phyloP scores from a whole-genome alignment of 257 asterid species.

The Prunella vulgaris region DNA sequence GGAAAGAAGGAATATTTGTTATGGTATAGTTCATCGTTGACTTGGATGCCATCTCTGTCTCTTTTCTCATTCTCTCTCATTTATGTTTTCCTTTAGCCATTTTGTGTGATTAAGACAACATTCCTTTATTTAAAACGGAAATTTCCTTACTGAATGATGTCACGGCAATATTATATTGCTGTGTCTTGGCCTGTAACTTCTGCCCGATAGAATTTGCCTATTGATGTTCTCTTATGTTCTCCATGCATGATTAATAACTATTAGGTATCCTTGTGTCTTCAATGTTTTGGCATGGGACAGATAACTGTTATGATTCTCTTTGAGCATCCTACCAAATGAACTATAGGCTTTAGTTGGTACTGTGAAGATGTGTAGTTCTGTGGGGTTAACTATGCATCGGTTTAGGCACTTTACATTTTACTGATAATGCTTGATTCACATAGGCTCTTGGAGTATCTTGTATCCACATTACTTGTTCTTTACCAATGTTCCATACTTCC shows the following conservation, averaged over 20 bases:
- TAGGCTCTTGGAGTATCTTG: neutral
- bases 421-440: neutral
- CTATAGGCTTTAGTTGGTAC: neutral
- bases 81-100: no score
- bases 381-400: neutral
- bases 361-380: neutral
- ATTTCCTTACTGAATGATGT: neutral
- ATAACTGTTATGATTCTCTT: conserved; percentile 4
- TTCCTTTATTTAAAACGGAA: neutral
- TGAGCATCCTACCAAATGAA: neutral
- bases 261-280: neutral
- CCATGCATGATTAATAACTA: neutral
- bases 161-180: neutral
- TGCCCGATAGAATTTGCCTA: neutral
- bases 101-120: no score
- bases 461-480: neutral
- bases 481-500: conserved; percentile 6
- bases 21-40: conserved; percentile 46
- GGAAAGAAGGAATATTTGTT: conserved; percentile 83
- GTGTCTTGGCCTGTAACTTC: neutral
- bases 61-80: no score
- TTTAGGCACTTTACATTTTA: neutral
- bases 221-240: neutral
- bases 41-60: neutral
- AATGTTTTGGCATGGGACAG: neutral